Evolutionary conservation across 2,329 filamentous ascomycete species (phyloP).

Genomic region (Pestalotiopsis fici): DNA sequence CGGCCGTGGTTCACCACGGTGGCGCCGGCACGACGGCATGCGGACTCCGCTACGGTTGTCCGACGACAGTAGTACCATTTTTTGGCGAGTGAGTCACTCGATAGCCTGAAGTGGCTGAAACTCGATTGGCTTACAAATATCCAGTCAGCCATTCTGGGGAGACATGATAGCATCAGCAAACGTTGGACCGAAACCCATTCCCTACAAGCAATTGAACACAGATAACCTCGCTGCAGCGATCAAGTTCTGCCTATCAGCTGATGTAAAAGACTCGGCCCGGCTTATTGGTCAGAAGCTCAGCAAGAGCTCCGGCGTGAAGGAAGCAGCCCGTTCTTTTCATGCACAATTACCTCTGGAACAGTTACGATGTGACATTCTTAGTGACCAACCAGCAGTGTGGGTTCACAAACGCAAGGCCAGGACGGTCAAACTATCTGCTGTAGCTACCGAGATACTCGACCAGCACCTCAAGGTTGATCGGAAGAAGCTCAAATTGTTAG

Average conservation of each 20-base stretch:
- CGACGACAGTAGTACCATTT: slow-evolving; percentile 68
- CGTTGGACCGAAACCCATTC: slow-evolving; percentile 36
- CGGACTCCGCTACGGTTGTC: slow-evolving; percentile 58
- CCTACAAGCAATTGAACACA: slow-evolving; percentile 31
- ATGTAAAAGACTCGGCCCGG: too few species aligned
- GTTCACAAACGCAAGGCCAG: too few species aligned
- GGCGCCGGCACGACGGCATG: slow-evolving; percentile 68
- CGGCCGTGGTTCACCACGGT: slow-evolving; percentile 63
- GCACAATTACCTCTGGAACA: too few species aligned
- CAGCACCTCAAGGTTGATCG: too few species aligned
- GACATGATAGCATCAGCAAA: slow-evolving; percentile 38
- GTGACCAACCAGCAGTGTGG: too few species aligned
- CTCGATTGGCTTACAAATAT: not conserved
- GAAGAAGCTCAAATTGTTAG: too few species aligned
- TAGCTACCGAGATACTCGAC: too few species aligned
- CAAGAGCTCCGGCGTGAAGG: too few species aligned
- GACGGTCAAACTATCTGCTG: too few species aligned
- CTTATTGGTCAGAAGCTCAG: too few species aligned
- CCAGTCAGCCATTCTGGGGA: slow-evolving; percentile 43
- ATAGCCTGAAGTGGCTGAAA: not conserved
- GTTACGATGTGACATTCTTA: too few species aligned
- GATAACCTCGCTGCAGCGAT: slow-evolving; percentile 35
- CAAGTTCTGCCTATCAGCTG: slow-evolving; percentile 32
- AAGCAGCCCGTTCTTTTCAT: too few species aligned
- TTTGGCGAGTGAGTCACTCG: slow-evolving; percentile 51